Evolutionary conservation across 148 eudicot species (phyloP).

Genomic region (Rhododendron ferrugineum): DNA sequence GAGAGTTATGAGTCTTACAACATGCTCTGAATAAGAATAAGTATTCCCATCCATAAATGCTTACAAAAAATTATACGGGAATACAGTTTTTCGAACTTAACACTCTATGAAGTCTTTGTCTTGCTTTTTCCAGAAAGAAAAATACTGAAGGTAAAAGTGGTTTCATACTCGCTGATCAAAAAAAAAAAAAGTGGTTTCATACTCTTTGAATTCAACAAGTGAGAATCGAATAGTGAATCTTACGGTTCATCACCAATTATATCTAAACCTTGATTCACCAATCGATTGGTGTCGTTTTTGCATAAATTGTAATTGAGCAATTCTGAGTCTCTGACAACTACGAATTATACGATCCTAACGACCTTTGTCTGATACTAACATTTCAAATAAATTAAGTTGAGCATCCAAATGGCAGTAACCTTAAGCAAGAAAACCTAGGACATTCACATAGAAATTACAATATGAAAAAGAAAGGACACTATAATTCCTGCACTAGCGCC

Average conservation of each 20-base stretch:
- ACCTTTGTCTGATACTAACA: not conserved
- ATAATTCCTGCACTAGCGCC: not conserved
- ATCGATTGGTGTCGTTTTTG: not conserved
- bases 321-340: not conserved
- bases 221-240: not conserved
- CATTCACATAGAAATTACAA: not conserved
- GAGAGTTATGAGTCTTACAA: not conserved
- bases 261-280: not conserved
- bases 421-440: conserved; percentile 8
- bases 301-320: not conserved
- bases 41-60: not conserved
- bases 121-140: not conserved
- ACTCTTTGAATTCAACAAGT: not conserved
- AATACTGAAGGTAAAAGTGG: not conserved
- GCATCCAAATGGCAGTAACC: not conserved
- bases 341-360: not conserved
- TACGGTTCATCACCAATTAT: not conserved
- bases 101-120: not conserved
- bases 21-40: not conserved
- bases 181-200: not conserved
- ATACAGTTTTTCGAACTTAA: not conserved
- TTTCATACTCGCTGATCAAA: too few species aligned
- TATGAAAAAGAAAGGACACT: not conserved
- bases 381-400: not conserved
- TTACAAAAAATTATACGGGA: not conserved